A percentile compares a stretch with the other conserved stretches of the same genome.
These are phyloP conservation scores for Berberis vulgaris DNA, from an alignment of 164 flowering plant genomes.

Conservation along the genomic window DNA sequence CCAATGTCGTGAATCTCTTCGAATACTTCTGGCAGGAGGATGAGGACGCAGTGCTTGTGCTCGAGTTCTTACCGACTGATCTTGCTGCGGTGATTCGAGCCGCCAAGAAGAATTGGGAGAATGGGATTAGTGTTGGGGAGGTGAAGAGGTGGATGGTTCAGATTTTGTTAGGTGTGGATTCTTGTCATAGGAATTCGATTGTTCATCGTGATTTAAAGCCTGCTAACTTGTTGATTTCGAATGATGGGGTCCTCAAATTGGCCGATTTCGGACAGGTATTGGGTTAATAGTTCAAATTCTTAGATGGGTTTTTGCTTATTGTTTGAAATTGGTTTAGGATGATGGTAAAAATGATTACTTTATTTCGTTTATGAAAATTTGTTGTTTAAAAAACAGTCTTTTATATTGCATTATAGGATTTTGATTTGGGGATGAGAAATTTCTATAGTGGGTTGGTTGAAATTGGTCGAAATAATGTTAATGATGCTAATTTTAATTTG, in stretches of 20 bases:
- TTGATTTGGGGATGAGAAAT: too few relatives aligned
- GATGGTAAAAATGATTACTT: not conserved
- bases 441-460: too few relatives aligned
- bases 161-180: conserved; percentile 63
- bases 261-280: conserved; percentile 92
- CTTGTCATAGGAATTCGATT: conserved; percentile 53
- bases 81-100: conserved; percentile 49
- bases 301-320: not conserved
- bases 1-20: conserved; percentile 60
- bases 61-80: conserved; percentile 70
- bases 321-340: not conserved
- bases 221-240: conserved; percentile 67
- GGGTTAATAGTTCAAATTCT: not conserved
- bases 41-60: conserved; percentile 80
- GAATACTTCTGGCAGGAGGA: conserved; percentile 91
- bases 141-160: conserved; percentile 84
- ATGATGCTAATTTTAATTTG: too few relatives aligned
- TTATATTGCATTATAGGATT: too few relatives aligned
- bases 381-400: too few relatives aligned
- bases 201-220: conserved; percentile 88
- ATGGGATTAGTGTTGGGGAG: conserved; percentile 47
- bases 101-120: conserved; percentile 41
- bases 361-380: too few relatives aligned
- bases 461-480: too few relatives aligned
- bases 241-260: conserved; percentile 67